Base-by-base conservation (phyloP, 768 basidiomycete genomes). In the Mycena epipterygia region DNA sequence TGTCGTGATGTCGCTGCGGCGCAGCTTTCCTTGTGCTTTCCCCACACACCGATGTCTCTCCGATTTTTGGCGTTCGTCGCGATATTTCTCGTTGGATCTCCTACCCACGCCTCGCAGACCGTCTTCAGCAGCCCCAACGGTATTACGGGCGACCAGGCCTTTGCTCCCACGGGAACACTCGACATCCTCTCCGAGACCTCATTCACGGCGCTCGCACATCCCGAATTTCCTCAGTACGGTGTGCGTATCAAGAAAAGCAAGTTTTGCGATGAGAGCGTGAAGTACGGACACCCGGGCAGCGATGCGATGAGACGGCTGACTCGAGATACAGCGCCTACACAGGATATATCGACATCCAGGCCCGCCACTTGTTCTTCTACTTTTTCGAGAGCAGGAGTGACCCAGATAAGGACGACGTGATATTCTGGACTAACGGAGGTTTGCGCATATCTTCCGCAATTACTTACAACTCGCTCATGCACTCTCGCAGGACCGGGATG, bases 351-450 rank as follows among this genome's bases (percentile, higher is more conserved):
- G 87, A 87, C 73, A 79, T 84, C 52, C 78, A 85, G 60, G 85
- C 84, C 12, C 81, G 85, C 25, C 87, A 87, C 55, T 39, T 87
- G 7, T 86, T 86, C 72, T 89, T 89, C 81, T 88, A 88, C 79
- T 89, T 88, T 74, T 90, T 89, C 76, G 87, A 90, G 76, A 86
- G 84, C 52, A 79, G 88, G 59, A 81, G 75, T 37, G 78, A 87
- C 64, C 86, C 87, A n/a, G 79, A 79, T 17, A 79, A 72, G 41
- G 84, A 85, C 70, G 85, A 86, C 55, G 81, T 86, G 57, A 80
- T 86, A n/a, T 81, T 86, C 72, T 85, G 85, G 85, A 86, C 84
- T n/a, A 85, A 85, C 65, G 88, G 87, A 72, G 89, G 89, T 75
- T 32, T 42, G 41, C 30, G 29, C n/a, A 51, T 21, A 11, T 13